Conservation (phyloP, 768 basidiomycete genomes). For the Tulasnella sp. region DNA sequence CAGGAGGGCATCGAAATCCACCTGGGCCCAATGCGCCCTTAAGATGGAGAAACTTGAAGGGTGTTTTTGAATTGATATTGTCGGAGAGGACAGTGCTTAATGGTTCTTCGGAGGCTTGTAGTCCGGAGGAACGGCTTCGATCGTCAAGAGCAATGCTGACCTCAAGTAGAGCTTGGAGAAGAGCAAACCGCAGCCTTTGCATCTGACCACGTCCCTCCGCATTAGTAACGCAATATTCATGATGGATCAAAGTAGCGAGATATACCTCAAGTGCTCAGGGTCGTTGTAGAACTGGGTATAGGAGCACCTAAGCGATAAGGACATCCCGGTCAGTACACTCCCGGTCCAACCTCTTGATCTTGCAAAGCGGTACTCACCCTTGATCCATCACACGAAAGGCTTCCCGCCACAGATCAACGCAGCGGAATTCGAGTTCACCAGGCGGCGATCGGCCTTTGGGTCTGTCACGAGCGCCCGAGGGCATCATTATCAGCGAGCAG, state of each 20-base stretch:
- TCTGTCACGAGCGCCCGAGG: background rate
- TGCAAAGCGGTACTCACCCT: background rate
- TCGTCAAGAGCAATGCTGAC: background rate
- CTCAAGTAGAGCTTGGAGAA: slow-evolving; percentile 7
- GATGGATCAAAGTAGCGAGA: background rate
- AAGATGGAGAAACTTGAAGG: background rate
- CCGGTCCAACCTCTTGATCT: background rate
- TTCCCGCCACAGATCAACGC: slow-evolving; percentile 9
- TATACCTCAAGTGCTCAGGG: slow-evolving; percentile 11
- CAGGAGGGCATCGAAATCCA: background rate
- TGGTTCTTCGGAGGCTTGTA: background rate
- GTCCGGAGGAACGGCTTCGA: slow-evolving; percentile 8
- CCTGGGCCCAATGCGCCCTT: background rate
- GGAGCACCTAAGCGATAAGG: background rate
- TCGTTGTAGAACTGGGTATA: slow-evolving; percentile 12
- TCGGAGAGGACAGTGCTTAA: background rate
- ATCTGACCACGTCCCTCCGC: background rate
- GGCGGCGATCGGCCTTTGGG: background rate
- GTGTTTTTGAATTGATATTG: background rate
- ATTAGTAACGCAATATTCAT: background rate
- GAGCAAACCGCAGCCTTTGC: slow-evolving; percentile 7
- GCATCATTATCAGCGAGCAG: background rate
- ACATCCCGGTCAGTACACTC: background rate
- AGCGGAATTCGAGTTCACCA: slow-evolving; percentile 9
- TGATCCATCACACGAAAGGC: slow-evolving; percentile 3